phyloP scores from a whole-genome alignment of 2,329 filamentous ascomycete genomes.

The Xylaria sp. region DNA sequence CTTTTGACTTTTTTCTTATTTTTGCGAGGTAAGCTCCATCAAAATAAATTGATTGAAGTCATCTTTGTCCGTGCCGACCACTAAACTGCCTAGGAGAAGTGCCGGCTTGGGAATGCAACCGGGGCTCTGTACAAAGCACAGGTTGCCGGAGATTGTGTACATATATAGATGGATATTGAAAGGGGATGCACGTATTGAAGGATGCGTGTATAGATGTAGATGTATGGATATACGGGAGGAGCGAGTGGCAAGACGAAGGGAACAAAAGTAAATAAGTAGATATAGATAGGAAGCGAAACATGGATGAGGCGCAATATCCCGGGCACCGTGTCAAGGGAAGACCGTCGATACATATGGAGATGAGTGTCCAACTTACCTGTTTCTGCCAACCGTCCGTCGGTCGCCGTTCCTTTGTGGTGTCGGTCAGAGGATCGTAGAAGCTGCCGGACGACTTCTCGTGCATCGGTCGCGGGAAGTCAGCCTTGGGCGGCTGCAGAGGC shows the following conservation, averaged over 20 bases:
- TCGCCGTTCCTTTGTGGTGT: constrained; percentile 55
- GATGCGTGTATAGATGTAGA: background rate
- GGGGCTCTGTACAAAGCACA: constrained; percentile 11
- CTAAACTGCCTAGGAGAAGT: constrained; percentile 10
- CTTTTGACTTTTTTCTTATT: constrained; percentile 22
- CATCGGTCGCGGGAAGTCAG: constrained; percentile 50
- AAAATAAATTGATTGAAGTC: constrained; percentile 9
- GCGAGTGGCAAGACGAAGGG: background rate
- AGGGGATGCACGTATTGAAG: background rate
- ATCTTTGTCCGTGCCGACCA: constrained; percentile 25
- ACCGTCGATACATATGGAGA: background rate
- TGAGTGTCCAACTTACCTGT: constrained; percentile 45
- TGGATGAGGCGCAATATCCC: constrained; percentile 9
- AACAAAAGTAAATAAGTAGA: background rate
- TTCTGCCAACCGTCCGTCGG: constrained; percentile 52
- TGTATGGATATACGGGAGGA: background rate
- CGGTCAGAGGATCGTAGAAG: constrained; percentile 59
- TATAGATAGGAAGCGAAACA: constrained; percentile 24
- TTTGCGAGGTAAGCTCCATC: constrained; percentile 13
- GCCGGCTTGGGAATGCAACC: constrained; percentile 15
- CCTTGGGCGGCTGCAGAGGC: constrained; percentile 50
- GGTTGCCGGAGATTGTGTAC: background rate
- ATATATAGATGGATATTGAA: background rate
- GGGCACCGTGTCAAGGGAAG: background rate
- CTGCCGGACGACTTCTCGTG: constrained; percentile 56